Percentiles rank a stretch among this genome's conserved stretches.
Conservation (phyloP, 805 yeast species). For the Sungouiella blattae region DNA sequence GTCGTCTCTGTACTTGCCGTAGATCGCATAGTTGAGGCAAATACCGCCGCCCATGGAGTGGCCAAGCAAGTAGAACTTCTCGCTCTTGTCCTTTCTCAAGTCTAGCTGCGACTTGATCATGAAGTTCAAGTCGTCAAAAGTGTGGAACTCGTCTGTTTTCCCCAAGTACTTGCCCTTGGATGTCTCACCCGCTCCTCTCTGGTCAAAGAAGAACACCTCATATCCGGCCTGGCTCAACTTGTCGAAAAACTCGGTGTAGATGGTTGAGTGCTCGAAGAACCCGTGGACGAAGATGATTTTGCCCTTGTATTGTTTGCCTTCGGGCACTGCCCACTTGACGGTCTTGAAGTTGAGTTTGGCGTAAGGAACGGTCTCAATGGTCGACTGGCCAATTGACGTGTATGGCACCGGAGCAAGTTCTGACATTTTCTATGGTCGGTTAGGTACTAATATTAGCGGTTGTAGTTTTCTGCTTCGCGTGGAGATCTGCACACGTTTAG, state of each 20-base stretch:
- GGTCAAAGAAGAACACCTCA: slow-evolving; percentile 68
- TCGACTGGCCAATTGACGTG: slow-evolving; percentile 29
- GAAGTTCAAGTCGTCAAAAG: slow-evolving; percentile 57
- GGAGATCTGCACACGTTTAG: no score
- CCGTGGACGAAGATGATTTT: slow-evolving; percentile 67
- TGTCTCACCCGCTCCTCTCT: slow-evolving; percentile 73
- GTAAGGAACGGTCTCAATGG: slow-evolving; percentile 25
- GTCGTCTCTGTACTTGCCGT: slow-evolving; percentile 47
- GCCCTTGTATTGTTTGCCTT: slow-evolving; percentile 39
- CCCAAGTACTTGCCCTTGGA: slow-evolving; percentile 54
- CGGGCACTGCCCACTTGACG: slow-evolving; percentile 39
- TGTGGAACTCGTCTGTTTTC: slow-evolving; percentile 51
- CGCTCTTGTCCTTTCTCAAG: slow-evolving; percentile 23
- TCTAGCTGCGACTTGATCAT: slow-evolving; percentile 47
- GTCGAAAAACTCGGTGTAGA: slow-evolving; percentile 55
- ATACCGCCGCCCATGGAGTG: slow-evolving; percentile 86
- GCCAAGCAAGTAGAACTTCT: slow-evolving; percentile 54
- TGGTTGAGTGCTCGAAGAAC: slow-evolving; percentile 54
- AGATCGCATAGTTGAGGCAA: slow-evolving; percentile 55
- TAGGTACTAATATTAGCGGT: no score
- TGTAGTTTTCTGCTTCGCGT: no score
- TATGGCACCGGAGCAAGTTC: slow-evolving; percentile 26
- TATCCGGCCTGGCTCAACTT: slow-evolving; percentile 49
- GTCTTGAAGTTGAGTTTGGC: slow-evolving; percentile 41
- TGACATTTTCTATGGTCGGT: no score